A percentile compares a stretch with the other conserved stretches of the same genome.
These are phyloP conservation scores for Litsea cubeba DNA, from an alignment of 164 flowering plant genomes.

Conservation along the genomic window DNA sequence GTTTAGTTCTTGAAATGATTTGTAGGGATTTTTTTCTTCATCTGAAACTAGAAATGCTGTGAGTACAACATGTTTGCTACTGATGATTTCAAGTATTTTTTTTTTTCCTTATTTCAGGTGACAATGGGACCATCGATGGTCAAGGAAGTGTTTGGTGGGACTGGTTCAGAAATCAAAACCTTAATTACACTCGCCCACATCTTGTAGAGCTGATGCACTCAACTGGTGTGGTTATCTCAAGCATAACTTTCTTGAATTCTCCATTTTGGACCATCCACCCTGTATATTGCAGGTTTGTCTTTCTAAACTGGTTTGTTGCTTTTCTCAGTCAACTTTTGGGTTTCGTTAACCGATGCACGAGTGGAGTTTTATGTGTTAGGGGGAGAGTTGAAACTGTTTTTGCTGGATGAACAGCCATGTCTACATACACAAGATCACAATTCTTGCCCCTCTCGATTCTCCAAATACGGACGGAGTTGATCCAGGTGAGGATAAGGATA, in stretches of 20 bases:
- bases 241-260: constrained; percentile 64
- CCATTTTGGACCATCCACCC: constrained; percentile 84
- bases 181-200: constrained; percentile 70
- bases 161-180: constrained; percentile 34
- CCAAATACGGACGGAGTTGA: constrained; percentile 75
- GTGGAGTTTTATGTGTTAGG: constrained; percentile 13
- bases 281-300: constrained; percentile 77
- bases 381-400: constrained; percentile 25
- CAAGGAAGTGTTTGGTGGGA: constrained; percentile 81
- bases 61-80: not conserved
- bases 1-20: constrained; percentile 1
- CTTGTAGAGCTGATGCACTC: constrained; percentile 67
- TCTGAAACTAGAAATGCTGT: not conserved
- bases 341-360: constrained; percentile 8
- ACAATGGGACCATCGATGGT: constrained; percentile 79
- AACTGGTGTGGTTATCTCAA: constrained; percentile 52
- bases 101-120: constrained; percentile 33
- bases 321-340: constrained; percentile 4
- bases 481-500: constrained; percentile 49
- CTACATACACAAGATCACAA: constrained; percentile 42
- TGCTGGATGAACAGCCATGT: constrained; percentile 24
- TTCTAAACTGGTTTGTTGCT: constrained; percentile 10
- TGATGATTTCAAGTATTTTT: not conserved
- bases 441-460: constrained; percentile 65
- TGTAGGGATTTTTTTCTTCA: not conserved